Evolutionary conservation across 768 basidiomycete genomes (phyloP).

Genomic region (Boletus sensibilis): DNA sequence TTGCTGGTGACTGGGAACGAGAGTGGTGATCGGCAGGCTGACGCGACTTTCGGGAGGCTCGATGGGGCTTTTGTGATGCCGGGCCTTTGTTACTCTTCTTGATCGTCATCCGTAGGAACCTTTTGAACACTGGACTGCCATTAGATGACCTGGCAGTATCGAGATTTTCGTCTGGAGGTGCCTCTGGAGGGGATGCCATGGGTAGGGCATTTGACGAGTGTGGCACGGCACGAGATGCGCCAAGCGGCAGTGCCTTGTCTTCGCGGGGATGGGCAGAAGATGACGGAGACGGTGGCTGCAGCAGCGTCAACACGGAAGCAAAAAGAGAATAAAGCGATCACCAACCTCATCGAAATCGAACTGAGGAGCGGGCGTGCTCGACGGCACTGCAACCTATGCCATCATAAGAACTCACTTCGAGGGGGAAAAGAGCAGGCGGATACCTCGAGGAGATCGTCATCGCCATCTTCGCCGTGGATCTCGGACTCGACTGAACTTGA

Average conservation of each 20-base stretch:
- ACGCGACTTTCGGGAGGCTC: too few relatives aligned
- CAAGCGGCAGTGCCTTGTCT: background rate
- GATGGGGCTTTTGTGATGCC: too few relatives aligned
- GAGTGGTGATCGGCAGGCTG: too few relatives aligned
- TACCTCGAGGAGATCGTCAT: background rate
- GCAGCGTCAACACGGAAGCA: background rate
- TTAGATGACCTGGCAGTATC: background rate
- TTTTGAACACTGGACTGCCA: too few relatives aligned
- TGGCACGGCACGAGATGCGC: background rate
- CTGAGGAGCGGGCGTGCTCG: background rate
- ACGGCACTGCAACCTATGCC: background rate
- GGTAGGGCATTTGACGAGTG: background rate
- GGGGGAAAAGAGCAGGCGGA: background rate
- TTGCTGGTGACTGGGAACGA: too few relatives aligned
- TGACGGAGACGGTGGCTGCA: background rate
- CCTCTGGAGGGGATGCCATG: too few relatives aligned
- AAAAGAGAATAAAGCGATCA: background rate
- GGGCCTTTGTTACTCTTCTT: too few relatives aligned
- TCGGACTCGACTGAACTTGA: background rate
- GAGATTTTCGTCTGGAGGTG: too few relatives aligned
- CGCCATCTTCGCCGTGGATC: background rate
- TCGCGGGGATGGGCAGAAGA: background rate
- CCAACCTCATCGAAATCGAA: background rate
- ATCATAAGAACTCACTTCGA: background rate
- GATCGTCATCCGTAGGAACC: too few relatives aligned